Evolutionary conservation across 305 asterid species (phyloP), one percentile per base, ranked within the genome.

Genomic region (Striga hermonthica): DNA sequence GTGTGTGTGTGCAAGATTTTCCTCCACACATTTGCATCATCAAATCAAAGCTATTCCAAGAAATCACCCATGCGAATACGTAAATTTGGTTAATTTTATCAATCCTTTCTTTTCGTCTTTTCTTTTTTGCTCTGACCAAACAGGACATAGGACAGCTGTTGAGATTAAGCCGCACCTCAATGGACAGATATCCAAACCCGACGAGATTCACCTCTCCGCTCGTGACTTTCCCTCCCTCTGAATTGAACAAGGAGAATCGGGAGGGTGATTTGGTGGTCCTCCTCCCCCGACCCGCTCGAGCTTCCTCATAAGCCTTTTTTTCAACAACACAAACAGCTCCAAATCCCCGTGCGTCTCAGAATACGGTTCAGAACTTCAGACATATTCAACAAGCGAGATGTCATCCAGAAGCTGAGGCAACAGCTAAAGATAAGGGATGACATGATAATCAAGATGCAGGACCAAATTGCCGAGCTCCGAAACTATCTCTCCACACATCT

Each of bases 371-470:
- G n/a, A n/a, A n/a, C n/a, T n/a, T n/a, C n/a, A 0, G 96, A 86
- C 80, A 82, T 89, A 45, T 92, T 84, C 80, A 87, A 84, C 81
- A 89, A 87, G 67, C 82, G 96, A 66, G 97, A 92, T 75, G 97
- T 92, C 79, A 82, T 89, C 66, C 98, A 92, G 50, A 92, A 89
- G 83, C 69, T 92, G 80, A 81, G 98, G 47, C 95, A 79, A 62
- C 98, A 92, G 77, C 47, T 92, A 69, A 92, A 92, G 83, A 86
- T 91, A 81, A 76, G 97, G 73, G 98, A 92, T 14, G 97, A 92
- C 49, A 92, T 76, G 79, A 82, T 92, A 63, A 77, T 92, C 13
- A 97, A 92, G 84, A 92, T 92, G 98, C 98, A 92, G 73, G 94
- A 87, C 69, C 97, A 89, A 62, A 80, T 87, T 15, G 84, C 80